These are phyloP conservation scores for Malus hybrid DNA, from an alignment of 331 rosid species.

Conservation along the genomic window DNA sequence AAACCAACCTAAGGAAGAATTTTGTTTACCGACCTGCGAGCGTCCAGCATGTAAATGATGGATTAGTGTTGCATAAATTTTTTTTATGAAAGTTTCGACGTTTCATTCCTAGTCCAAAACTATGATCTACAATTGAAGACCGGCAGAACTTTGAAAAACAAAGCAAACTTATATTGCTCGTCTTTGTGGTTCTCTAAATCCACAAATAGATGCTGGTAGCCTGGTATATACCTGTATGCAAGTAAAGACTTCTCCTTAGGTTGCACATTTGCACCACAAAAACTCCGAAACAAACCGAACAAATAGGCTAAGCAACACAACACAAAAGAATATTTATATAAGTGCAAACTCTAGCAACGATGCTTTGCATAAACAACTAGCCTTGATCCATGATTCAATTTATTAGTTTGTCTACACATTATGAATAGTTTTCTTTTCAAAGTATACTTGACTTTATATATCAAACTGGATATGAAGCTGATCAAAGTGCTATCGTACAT, in stretches of 20 bases:
- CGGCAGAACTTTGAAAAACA: too few species aligned
- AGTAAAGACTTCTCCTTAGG: not conserved
- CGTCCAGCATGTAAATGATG: not conserved
- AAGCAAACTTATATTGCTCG: conserved; percentile 21
- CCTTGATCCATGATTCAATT: too few species aligned
- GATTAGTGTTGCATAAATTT: not conserved
- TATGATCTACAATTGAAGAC: not conserved
- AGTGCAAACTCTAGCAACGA: not conserved
- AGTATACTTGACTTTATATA: not conserved
- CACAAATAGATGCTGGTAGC: conserved; percentile 19
- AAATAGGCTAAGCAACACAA: not conserved
- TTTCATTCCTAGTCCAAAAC: not conserved
- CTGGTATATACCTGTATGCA: conserved; percentile 19
- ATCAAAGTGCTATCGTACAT: not conserved
- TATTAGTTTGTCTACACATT: not conserved
- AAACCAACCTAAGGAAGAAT: conserved; percentile 33
- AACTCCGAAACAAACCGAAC: not conserved
- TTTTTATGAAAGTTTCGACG: not conserved
- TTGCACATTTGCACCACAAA: not conserved
- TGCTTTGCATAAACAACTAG: not conserved
- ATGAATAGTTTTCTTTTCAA: not conserved
- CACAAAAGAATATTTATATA: not conserved
- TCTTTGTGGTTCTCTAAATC: conserved; percentile 29
- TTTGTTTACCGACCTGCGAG: conserved; percentile 39
- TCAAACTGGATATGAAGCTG: not conserved